Conservation (phyloP, 2,329 filamentous ascomycete species). For the Penicillium sp. region DNA sequence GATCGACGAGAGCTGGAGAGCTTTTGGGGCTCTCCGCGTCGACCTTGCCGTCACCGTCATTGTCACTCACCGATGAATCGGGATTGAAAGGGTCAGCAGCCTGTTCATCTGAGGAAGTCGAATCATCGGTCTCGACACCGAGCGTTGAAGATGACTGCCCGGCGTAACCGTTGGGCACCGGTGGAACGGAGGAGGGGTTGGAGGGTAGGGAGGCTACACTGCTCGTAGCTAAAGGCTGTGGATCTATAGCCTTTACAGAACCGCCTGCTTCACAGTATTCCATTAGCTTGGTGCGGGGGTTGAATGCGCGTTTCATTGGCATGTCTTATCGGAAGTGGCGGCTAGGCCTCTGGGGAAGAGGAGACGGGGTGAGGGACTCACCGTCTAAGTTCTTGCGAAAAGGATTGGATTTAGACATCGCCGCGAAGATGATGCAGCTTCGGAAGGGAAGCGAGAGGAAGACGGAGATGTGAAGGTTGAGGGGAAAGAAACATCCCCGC, state of each 20-base stretch:
- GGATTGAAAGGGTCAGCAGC: conserved; percentile 42
- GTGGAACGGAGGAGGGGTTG: conserved; percentile 13
- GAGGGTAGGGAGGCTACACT: conserved; percentile 6
- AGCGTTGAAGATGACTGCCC: conserved; percentile 21
- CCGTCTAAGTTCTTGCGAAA: conserved; percentile 46
- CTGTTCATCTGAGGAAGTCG: conserved; percentile 33
- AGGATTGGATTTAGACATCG: conserved; percentile 52
- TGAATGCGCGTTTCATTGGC: neutral
- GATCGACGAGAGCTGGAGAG: conserved; percentile 12
- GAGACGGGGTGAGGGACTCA: conserved; percentile 18
- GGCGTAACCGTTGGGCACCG: conserved; percentile 19
- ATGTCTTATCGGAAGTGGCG: conserved; percentile 22
- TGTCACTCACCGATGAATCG: conserved; percentile 27
- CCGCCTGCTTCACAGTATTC: conserved; percentile 8
- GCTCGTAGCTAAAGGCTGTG: conserved; percentile 1
- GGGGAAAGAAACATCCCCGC: conserved; percentile 19
- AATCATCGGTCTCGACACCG: conserved; percentile 27
- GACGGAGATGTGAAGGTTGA: conserved; percentile 18
- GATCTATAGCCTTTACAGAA: conserved; percentile 9
- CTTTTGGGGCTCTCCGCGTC: conserved; percentile 4
- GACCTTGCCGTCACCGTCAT: conserved; percentile 19
- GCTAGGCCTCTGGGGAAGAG: conserved; percentile 5
- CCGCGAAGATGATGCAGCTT: conserved; percentile 22
- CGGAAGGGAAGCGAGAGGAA: conserved; percentile 6
- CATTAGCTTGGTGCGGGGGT: conserved; percentile 7